phyloP scores from a whole-genome alignment of 2,329 filamentous ascomycete species.

The Pestalotiopsis sp. region DNA sequence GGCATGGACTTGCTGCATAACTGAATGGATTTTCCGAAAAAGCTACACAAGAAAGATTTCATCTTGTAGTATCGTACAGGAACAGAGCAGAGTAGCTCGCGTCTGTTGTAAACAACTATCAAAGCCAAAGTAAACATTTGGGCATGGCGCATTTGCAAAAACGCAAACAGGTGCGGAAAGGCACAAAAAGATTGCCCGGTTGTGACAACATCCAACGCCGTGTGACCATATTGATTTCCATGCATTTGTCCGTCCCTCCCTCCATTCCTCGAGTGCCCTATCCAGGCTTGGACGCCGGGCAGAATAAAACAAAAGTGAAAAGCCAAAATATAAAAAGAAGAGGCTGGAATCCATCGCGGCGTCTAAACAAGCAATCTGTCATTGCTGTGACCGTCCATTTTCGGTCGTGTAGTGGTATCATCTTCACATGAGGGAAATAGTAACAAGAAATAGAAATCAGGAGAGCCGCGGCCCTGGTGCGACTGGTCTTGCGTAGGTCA shows the following conservation, averaged over 20 bases:
- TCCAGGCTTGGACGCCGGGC: not conserved
- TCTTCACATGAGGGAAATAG: slow-evolving; percentile 14
- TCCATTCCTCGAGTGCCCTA: not conserved
- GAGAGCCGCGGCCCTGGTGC: not conserved
- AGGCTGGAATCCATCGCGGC: not conserved
- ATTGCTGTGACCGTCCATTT: not conserved
- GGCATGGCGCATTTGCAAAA: not conserved
- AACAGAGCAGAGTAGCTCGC: not conserved
- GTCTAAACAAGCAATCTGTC: slow-evolving; percentile 4
- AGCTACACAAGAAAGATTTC: not conserved
- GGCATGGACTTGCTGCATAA: not conserved
- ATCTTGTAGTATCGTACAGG: not conserved
- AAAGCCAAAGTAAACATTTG: not conserved
- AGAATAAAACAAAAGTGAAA: not conserved
- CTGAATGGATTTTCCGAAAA: not conserved
- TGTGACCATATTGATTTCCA: not conserved
- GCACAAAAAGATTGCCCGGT: not conserved
- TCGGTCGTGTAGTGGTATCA: slow-evolving; percentile 15
- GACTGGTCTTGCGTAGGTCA: not conserved
- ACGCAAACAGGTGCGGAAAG: not conserved
- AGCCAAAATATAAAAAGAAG: not conserved
- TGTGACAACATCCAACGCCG: slow-evolving; percentile 4
- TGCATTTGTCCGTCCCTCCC: not conserved
- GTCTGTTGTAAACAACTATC: not conserved
- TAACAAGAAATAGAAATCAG: slow-evolving; percentile 4